Base-by-base conservation (phyloP, 768 basidiomycete species). In the Boletus insuetus region DNA sequence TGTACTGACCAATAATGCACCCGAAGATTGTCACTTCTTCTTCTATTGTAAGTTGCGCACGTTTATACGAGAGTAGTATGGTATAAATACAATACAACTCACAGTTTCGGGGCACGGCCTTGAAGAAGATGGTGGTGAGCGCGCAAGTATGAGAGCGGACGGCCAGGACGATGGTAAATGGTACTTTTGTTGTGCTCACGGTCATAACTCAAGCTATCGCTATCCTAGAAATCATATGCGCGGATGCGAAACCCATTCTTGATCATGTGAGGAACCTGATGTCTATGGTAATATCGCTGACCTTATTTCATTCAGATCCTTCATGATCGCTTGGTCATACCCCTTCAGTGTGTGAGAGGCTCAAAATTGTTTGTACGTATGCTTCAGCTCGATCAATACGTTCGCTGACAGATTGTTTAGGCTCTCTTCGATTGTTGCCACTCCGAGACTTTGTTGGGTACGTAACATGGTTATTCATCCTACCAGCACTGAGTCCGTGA, bases 1-100 rank as follows among this genome's bases (percentile, higher is more conserved):
- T 6, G 67, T 66, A 7, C 65, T 85, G 7, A 78, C 79, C 0
- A 56, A 64, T 4, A 76, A 73, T 34, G 75, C 78, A 5, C 60
- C 69, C 16, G 68, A 76, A 2, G 76, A 77, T 0, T 81, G 82
- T 49, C 75, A 68, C 3, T 79, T 81, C 58, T 76, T 82, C 50
- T 82, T 85, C 59, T 82, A 82, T 40, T 85, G 83, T 84, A 57
- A 37, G 78, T 26, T 12, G 1, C 17, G 24, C 14, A 13, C 1
- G 3, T 29, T 34, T 6, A n/a, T 6, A 14, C n/a, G 7, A 16
- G 14, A 29, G 24, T 34, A 17, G 8, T 8, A 17, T 39, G 31
- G 22, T 35, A 12, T 11, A 20, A 44, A 49, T n/a, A 8, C 4
- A 44, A 49, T n/a, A 8, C 4, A 32, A 20, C 1, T 3, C 10